Conservation (phyloP, 2,329 filamentous ascomycete genomes). For the Pestalotiopsis sp. region DNA sequence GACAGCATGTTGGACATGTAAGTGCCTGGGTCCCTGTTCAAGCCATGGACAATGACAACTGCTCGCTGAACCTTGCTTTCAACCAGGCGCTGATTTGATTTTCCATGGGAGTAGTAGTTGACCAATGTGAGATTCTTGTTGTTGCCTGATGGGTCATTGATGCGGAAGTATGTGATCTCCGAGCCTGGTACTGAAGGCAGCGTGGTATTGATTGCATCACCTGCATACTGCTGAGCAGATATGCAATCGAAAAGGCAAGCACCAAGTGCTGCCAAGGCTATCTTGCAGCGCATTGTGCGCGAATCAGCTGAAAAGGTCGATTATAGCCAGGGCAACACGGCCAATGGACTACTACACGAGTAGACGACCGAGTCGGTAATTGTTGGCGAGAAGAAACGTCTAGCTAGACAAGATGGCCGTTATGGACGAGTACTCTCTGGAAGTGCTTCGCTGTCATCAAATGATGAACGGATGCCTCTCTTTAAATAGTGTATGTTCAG, state of each 20-base stretch:
- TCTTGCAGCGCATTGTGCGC: background rate
- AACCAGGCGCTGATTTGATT: background rate
- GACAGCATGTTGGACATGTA: conserved; percentile 11
- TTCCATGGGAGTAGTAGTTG: conserved; percentile 10
- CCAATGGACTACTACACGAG: background rate
- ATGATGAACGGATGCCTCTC: no score
- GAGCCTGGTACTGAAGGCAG: background rate
- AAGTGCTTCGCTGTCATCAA: no score
- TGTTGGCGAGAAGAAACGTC: no score
- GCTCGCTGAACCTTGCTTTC: conserved; percentile 9
- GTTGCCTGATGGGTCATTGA: conserved; percentile 9
- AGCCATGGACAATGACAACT: conserved; percentile 10
- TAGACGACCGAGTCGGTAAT: background rate
- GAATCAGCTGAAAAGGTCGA: background rate
- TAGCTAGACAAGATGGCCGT: no score
- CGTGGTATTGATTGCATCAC: background rate
- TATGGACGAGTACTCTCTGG: no score
- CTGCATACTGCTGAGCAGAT: background rate
- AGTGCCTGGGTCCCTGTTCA: conserved; percentile 3
- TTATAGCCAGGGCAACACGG: background rate
- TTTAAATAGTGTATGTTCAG: no score
- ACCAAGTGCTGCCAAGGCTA: conserved; percentile 3
- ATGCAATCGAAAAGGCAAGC: background rate
- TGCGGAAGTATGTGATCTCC: conserved; percentile 10
- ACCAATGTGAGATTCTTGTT: conserved; percentile 6